A percentile compares a stretch with the other conserved stretches of the same genome.
Evolutionary conservation across 2,329 filamentous ascomycete species (phyloP).

Genomic region (Venturia pyrina): DNA sequence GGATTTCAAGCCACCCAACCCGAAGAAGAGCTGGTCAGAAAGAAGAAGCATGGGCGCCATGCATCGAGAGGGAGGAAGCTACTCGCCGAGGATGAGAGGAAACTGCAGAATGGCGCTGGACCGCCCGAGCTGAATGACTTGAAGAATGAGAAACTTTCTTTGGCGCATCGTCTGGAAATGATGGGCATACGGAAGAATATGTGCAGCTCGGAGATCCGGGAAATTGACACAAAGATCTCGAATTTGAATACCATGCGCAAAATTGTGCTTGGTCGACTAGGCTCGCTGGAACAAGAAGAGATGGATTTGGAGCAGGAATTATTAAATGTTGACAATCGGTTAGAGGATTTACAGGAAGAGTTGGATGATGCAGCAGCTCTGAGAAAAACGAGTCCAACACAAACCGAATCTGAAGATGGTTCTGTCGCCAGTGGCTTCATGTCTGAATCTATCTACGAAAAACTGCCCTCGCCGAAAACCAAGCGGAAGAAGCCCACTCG

Average conservation of each 20-base stretch:
- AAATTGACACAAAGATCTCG: conserved; percentile 93
- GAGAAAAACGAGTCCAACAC: conserved; percentile 25
- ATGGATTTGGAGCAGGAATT: conserved; percentile 79
- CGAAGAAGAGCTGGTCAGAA: conserved; percentile 54
- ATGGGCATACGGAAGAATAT: conserved; percentile 91
- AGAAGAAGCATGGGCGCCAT: conserved; percentile 53
- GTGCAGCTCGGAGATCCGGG: conserved; percentile 89
- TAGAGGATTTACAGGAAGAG: conserved; percentile 54
- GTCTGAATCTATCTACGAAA: conserved; percentile 96
- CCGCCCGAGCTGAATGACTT: conserved; percentile 57
- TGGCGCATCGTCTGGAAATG: conserved; percentile 84
- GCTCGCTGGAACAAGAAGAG: conserved; percentile 82
- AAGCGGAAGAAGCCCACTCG: conserved; percentile 45
- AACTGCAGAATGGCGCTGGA: conserved; percentile 42
- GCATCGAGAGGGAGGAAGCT: conserved; percentile 68
- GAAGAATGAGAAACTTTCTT: conserved; percentile 66
- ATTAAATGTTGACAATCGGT: conserved; percentile 48
- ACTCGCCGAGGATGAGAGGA: conserved; percentile 43
- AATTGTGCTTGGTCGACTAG: conserved; percentile 80
- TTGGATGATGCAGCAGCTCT: conserved; percentile 38
- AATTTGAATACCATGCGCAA: conserved; percentile 88
- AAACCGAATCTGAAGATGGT: conserved; percentile 43
- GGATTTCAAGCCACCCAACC: conserved; percentile 89
- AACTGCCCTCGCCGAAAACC: conserved; percentile 56
- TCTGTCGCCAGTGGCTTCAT: conserved; percentile 55